Evolutionary conservation across 148 eudicot species (phyloP).

Genomic region (Fallopia convolvulus): DNA sequence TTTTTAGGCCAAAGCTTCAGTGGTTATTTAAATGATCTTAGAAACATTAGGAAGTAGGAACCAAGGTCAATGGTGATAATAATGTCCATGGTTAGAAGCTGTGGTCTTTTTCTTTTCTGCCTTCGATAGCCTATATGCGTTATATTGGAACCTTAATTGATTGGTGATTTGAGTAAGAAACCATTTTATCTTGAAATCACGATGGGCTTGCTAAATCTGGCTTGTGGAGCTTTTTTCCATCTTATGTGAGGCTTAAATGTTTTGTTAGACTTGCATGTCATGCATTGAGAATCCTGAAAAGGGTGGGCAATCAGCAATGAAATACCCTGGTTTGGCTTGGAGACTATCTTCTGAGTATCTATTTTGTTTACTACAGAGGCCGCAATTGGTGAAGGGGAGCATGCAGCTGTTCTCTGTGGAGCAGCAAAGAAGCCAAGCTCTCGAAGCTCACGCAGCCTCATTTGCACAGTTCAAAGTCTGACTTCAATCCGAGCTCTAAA

Average conservation of each 20-base stretch:
- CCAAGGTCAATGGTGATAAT: not conserved
- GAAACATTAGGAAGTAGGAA: not conserved
- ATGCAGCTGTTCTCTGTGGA: conserved; percentile 97
- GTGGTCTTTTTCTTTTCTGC: not conserved
- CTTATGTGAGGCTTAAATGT: not conserved
- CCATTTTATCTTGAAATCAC: not conserved
- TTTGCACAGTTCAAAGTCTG: conserved; percentile 87
- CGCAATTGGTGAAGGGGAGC: conserved; percentile 93
- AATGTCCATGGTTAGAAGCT: not conserved
- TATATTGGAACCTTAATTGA: not conserved
- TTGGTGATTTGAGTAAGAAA: not conserved
- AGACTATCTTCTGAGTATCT: not conserved
- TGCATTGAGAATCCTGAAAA: not conserved
- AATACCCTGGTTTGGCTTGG: not conserved
- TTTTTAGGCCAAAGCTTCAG: not conserved
- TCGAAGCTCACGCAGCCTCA: conserved; percentile 98
- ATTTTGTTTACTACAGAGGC: conserved; percentile 40
- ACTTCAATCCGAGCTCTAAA: conserved; percentile 6
- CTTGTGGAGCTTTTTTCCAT: not conserved
- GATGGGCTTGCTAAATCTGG: not conserved
- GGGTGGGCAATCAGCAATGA: not conserved
- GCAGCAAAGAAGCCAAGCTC: conserved; percentile 98
- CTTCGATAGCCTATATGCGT: not conserved
- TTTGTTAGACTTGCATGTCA: not conserved
- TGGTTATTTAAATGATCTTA: not conserved